Base-by-base conservation (phyloP, 148 eudicot genomes). In the Diospyros lotus region DNA sequence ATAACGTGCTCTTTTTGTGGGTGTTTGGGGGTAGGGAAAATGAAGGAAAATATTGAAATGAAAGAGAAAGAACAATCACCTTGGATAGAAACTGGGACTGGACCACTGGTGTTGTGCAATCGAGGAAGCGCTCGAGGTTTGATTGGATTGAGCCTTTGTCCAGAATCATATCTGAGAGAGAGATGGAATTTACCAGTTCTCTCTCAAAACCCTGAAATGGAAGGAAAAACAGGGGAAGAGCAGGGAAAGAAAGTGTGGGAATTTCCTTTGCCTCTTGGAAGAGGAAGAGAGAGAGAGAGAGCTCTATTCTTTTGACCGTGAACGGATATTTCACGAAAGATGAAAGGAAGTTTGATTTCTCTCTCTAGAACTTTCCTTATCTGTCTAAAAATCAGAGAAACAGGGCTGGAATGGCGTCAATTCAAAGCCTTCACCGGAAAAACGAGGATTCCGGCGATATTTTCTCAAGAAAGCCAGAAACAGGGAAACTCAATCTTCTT, bases 31-130 rank as follows among this genome's bases (percentile, higher is more conserved):
- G 38, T 48, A 48, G 12, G 63, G 58, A 8, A 53, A 55, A 74
- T 64, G 39, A 45, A 70, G 51, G 17, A 52, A 66, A 46, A 5
- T 11, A 7, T 5, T 50, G 38, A 59, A 39, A 68, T n/a, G 8
- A 9, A 5, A 46, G 71, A 45, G 10, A 18, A 71, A 41, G 12
- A 75, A 60, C 78, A 10, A 40, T 28, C 28, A 92, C 98, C 95
- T 94, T 91, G 40, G 93, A 84, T 6, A 94, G 88, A 44, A 80
- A 83, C 48, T 88, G 97, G 18, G 98, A 92, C 2, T 89, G 88
- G n/a, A 82, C 88, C 9, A 85, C 80, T 2, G 98, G 97, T 1
- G 98, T 94, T 43, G 94, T 92, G 84, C 86, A 82, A 86, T 79
- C 83, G 71, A 94, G 88, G 82, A 94, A 87, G 68, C 81, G 76